phyloP scores from a whole-genome alignment of 768 basidiomycete species.

The Russula foetens region DNA sequence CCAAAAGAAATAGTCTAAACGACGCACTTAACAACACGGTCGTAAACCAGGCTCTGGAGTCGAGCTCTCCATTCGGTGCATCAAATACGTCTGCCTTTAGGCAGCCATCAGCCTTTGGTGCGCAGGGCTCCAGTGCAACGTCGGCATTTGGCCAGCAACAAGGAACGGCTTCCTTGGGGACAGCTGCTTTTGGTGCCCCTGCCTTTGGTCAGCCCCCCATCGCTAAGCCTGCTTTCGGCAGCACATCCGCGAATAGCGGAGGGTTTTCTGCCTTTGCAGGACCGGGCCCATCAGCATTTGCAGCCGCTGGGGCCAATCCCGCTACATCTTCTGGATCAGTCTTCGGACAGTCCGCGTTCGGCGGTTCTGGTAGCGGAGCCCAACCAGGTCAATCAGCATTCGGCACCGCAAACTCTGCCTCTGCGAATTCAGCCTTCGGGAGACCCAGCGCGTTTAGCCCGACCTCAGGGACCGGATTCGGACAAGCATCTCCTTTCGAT shows the following conservation, averaged over 20 bases:
- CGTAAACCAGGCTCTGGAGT: not conserved
- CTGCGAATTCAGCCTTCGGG: conserved; percentile 32
- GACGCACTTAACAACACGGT: conserved; percentile 4
- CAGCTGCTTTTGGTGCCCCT: conserved; percentile 22
- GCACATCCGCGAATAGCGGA: not conserved
- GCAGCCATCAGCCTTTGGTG: conserved; percentile 32
- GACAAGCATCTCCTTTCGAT: conserved; percentile 20
- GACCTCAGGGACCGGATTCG: conserved; percentile 30
- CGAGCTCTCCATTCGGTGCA: conserved; percentile 14
- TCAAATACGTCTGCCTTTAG: conserved; percentile 22
- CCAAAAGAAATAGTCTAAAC: conserved; percentile 35
- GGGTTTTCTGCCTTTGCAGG: conserved; percentile 18
- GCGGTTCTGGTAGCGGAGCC: not conserved
- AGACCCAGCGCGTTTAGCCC: conserved; percentile 14
- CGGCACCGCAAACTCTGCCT: conserved; percentile 21
- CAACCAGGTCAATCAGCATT: conserved; percentile 13
- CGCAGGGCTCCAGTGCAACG: not conserved
- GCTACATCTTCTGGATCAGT: conserved; percentile 2
- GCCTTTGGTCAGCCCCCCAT: conserved; percentile 25
- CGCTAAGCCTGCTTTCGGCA: conserved; percentile 7
- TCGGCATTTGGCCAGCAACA: conserved; percentile 20
- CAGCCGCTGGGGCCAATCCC: conserved; percentile 1
- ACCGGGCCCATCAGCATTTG: conserved; percentile 16
- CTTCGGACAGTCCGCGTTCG: conserved; percentile 24
- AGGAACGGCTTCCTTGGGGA: conserved; percentile 34